Evolutionary conservation across 345 rosid species (phyloP).

Genomic region (Salix caprea): DNA sequence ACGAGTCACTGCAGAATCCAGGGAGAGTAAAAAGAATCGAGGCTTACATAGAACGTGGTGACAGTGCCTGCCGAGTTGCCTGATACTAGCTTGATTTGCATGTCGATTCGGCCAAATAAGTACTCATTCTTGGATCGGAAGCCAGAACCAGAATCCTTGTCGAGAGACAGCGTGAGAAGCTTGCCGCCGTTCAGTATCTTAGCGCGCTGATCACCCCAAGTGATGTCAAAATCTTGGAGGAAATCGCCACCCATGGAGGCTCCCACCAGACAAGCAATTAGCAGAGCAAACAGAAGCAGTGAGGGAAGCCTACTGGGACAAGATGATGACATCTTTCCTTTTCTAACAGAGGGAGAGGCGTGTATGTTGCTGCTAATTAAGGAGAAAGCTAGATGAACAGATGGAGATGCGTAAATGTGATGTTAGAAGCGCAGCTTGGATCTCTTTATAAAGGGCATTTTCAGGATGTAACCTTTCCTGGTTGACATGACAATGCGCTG

Average conservation of each 20-base stretch:
- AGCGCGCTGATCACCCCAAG: slow-evolving; percentile 7
- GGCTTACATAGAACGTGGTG: slow-evolving; percentile 4
- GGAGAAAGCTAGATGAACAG: background rate
- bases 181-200: slow-evolving; percentile 7
- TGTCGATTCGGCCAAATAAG: slow-evolving; percentile 9
- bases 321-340: background rate
- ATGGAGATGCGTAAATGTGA: background rate
- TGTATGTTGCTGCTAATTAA: background rate
- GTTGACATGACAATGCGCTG: background rate
- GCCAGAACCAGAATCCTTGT: slow-evolving; percentile 6
- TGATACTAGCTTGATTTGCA: slow-evolving; percentile 8
- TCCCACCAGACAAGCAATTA: background rate
- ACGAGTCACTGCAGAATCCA: background rate
- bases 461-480: background rate
- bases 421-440: background rate
- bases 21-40: background rate
- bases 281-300: background rate
- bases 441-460: background rate
- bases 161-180: background rate
- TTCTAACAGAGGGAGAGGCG: background rate
- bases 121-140: slow-evolving; percentile 10
- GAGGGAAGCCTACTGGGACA: background rate
- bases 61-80: slow-evolving; percentile 16
- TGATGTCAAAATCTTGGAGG: slow-evolving; percentile 6
- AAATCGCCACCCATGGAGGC: background rate